A percentile compares a stretch with the other conserved stretches of the same genome.
phyloP scores from a whole-genome alignment of 371 early-diverging fungal genomes.

The Dichotomocladium elegans region DNA sequence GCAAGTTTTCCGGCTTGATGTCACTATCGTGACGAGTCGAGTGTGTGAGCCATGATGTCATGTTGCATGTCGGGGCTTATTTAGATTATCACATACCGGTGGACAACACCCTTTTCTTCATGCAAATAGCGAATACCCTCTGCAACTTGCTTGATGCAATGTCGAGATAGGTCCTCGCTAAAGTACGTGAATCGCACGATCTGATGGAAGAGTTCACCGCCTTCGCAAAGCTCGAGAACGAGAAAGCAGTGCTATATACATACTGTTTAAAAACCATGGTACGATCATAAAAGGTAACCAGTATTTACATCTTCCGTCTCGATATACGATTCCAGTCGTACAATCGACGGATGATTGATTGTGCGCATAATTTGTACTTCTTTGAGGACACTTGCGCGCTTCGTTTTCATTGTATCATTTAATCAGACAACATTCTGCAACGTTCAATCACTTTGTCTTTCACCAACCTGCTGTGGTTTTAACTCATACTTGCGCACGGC shows the following conservation, averaged over 20 bases:
- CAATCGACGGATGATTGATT: constrained; percentile 76
- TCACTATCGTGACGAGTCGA: constrained; percentile 62
- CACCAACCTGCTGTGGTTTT: constrained; percentile 16
- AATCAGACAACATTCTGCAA: not conserved
- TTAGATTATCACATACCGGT: constrained; percentile 65
- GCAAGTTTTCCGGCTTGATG: constrained; percentile 95
- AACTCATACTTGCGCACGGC: constrained; percentile 57
- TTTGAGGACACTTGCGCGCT: constrained; percentile 78
- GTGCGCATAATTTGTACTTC: constrained; percentile 86
- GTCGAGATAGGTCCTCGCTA: constrained; percentile 72
- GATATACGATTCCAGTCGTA: constrained; percentile 63
- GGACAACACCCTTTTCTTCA: constrained; percentile 82
- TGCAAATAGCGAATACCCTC: constrained; percentile 88
- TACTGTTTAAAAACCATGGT: not conserved
- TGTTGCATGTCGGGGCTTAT: constrained; percentile 44
- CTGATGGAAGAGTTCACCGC: constrained; percentile 86
- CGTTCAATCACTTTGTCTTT: not conserved
- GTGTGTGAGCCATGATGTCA: constrained; percentile 65
- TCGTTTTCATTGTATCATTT: not conserved
- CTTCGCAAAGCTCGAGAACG: constrained; percentile 73
- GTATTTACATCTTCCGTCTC: constrained; percentile 60
- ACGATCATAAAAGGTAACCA: not conserved
- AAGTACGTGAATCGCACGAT: constrained; percentile 80
- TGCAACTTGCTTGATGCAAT: constrained; percentile 86
- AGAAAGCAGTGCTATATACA: constrained; percentile 56